phyloP scores from a whole-genome alignment of 1,284 basidiomycete genomes.

The Porogramme epimiltina region DNA sequence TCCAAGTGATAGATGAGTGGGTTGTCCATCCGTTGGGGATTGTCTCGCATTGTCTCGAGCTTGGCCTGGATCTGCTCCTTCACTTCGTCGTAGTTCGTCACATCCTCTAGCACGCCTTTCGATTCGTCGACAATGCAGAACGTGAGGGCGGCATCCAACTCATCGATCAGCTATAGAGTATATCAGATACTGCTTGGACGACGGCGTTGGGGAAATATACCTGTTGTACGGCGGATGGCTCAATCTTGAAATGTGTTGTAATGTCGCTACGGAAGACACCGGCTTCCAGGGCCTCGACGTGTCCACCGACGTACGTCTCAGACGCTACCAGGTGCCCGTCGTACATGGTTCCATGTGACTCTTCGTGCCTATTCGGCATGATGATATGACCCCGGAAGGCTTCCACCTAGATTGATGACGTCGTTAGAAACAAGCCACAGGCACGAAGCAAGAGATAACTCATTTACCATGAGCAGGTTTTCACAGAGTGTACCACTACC shows the following conservation, averaged over 20 bases:
- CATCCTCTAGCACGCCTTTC: constrained; percentile 76
- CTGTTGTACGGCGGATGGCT: constrained; percentile 84
- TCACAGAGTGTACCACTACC: constrained; percentile 97
- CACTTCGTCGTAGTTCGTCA: constrained; percentile 97
- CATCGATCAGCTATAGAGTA: constrained; percentile 80
- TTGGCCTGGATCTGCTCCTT: constrained; percentile 78
- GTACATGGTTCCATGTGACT: constrained; percentile 90
- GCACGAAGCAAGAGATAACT: not conserved
- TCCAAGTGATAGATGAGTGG: constrained; percentile 99
- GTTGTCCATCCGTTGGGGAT: constrained; percentile 85
- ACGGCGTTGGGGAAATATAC: constrained; percentile 45
- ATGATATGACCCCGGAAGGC: constrained; percentile 91
- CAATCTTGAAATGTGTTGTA: constrained; percentile 93
- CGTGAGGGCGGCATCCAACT: constrained; percentile 88
- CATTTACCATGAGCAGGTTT: constrained; percentile 94
- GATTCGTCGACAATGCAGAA: constrained; percentile 94
- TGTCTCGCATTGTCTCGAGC: constrained; percentile 90
- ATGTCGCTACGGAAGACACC: constrained; percentile 99
- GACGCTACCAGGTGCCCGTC: constrained; percentile 96
- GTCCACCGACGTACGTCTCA: constrained; percentile 98
- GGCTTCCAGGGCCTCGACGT: constrained; percentile 98
- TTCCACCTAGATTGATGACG: constrained; percentile 71
- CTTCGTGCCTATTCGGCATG: constrained; percentile 98
- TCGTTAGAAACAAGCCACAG: not conserved
- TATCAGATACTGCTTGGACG: not conserved